Evolutionary conservation across 345 rosid genomes (phyloP), one percentile per base, ranked within the genome.

Genomic region (Aquilaria malaccensis): DNA sequence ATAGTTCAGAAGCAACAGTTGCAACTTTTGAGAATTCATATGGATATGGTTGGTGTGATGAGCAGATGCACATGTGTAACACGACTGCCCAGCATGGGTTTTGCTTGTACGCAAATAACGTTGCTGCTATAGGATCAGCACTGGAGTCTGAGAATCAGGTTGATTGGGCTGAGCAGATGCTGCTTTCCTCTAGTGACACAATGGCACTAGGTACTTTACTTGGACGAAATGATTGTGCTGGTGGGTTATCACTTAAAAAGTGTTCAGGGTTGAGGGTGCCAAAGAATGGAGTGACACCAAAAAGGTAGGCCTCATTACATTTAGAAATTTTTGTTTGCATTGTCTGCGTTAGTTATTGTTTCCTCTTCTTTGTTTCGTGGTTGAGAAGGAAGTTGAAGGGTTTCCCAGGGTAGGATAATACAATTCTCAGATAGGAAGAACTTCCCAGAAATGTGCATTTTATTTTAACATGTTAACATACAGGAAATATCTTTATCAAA

Each of bases 31-130:
- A 81, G 66, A 80, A 69, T 55, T 70, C 80, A 63, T 72, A 81
- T 62, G 61, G 71, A 37, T 74, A 65, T 45, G 59, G 70, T 67
- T 71, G 84, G 81, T 55, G 58, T 55, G 61, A 80, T 55, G 83
- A 79, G 68, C 88, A 84, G 54, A 48, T 71, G 62, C 77, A 81
- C 72, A 83, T 90, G 85, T 61, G 77, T 61, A 80, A 89, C 64
- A 53, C 72, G 22, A 67, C 84, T 68, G 70, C 75, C 53, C 76
- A 74, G 64, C 80, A 79, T 73, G 92, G 92, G 11, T 86, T 94
- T 77, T 67, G 79, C 71, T 70, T 70, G 48, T 77, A 65, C 45
- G 72, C 85, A 67, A 83, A 79, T 70, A 83, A 78, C 31, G 71
- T 80, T 63, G 76, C 79, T 51, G 52, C 74, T 62, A 50, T 63